These are phyloP conservation scores for Neurospora sp. DNA, from an alignment of 495 filamentous ascomycete genomes.

Conservation along the genomic window DNA sequence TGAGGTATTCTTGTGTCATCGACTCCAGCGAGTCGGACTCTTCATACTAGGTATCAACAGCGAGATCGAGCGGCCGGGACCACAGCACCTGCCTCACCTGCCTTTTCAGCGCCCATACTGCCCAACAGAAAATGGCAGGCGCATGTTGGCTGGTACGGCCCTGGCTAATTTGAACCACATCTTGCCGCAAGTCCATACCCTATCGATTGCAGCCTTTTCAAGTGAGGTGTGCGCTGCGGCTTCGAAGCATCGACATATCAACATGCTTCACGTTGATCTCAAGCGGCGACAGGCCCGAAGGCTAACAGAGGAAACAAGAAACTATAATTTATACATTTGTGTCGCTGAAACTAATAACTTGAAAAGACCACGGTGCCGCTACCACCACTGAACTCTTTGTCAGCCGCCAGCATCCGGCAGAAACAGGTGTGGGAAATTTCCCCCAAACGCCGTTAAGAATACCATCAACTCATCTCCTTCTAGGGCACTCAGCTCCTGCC, in stretches of 20 bases:
- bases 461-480: neutral
- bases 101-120: too few species aligned
- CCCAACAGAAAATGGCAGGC: too few species aligned
- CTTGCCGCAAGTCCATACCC: too few species aligned
- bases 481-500: neutral
- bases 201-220: too few species aligned
- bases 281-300: neutral
- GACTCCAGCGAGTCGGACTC: too few species aligned
- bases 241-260: neutral
- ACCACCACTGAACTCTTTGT: neutral
- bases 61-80: too few species aligned
- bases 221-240: too few species aligned
- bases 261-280: neutral
- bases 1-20: too few species aligned
- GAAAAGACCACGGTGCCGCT: neutral
- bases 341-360: neutral
- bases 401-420: neutral
- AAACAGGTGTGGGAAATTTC: neutral
- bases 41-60: too few species aligned
- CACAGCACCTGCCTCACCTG: too few species aligned
- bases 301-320: neutral
- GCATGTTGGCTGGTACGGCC: too few species aligned
- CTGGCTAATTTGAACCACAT: too few species aligned
- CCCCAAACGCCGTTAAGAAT: neutral
- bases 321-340: neutral